phyloP scores from a whole-genome alignment of 1,139 yeast species.

The Blastobotrys elegans region DNA sequence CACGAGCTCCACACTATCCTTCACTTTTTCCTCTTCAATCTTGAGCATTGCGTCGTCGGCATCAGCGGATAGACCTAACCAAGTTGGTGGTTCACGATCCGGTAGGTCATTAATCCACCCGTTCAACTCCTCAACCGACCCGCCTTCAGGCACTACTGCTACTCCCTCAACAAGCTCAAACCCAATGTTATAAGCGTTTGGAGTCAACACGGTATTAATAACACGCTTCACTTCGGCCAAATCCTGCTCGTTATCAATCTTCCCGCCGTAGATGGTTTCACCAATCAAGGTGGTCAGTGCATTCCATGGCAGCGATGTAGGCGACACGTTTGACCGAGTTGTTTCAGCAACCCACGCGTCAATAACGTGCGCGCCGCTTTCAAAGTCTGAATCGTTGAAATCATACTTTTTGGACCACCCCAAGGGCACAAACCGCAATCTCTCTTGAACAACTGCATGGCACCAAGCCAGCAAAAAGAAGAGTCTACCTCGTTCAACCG shows the following conservation, averaged over 20 bases:
- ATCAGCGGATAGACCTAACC: constrained; percentile 55
- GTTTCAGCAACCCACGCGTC: constrained; percentile 38
- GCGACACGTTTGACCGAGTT: constrained; percentile 40
- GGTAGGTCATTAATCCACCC: constrained; percentile 57
- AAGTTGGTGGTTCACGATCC: constrained; percentile 51
- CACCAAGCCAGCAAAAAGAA: constrained; percentile 62
- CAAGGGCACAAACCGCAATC: constrained; percentile 54
- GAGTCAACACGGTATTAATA: constrained; percentile 33
- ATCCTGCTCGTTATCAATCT: constrained; percentile 51
- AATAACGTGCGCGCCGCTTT: constrained; percentile 46
- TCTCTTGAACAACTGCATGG: constrained; percentile 58
- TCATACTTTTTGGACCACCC: constrained; percentile 63
- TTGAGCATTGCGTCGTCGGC: constrained; percentile 37
- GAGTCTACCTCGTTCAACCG: constrained; percentile 46
- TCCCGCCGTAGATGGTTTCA: constrained; percentile 68
- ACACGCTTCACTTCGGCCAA: constrained; percentile 29
- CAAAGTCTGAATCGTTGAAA: constrained; percentile 69
- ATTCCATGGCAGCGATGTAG: constrained; percentile 54
- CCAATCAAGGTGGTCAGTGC: constrained; percentile 48
- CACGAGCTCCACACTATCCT: not conserved
- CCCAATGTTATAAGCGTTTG: constrained; percentile 36
- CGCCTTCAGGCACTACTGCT: constrained; percentile 50
- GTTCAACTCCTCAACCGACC: constrained; percentile 35
- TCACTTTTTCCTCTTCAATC: constrained; percentile 21
- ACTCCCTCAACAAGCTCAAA: constrained; percentile 35